Base-by-base conservation (phyloP, 2,329 filamentous ascomycete genomes). In the Fusarium keratoplasticum region DNA sequence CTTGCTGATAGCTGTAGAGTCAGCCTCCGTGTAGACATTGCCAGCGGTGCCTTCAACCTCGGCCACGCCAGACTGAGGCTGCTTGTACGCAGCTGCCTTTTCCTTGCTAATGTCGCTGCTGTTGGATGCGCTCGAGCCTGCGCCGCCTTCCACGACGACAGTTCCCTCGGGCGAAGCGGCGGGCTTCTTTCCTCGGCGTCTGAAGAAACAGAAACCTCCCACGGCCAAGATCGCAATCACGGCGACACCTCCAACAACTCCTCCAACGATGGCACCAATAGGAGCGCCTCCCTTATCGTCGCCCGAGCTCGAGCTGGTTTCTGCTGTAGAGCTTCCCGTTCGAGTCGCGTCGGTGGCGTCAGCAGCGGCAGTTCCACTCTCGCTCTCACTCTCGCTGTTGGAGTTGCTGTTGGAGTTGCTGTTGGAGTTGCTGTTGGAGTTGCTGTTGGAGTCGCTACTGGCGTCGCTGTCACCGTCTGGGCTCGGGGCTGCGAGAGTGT, bases 211-310 rank as follows among this genome's bases (percentile, higher is more conserved):
- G 10, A 73, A 64, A 2, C 60, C 42, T 5, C 66, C 74, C 4
- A 75, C 55, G 1, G 66, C 64, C 13, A 76, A n/a, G 11, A 76
- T 40, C 0, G 60, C 74, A 5, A 77, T 63, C 22, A 76, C 61
- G 0, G 69, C 66, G 31, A 75, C 16, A 5, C 75, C 74, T 0
- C 75, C 75, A 0, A 73, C 74, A 3, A 72, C 69, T 5, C 74
- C 74, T 7, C 75, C 75, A 1, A 68, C 74, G 8, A 77, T 74
- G 9, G 70, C 66, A 1, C 67, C 72, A 10, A 42, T 38, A 20
- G 75, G 70, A 0, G 69, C 62, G 0, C 67, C 66, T 27, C 58
- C 66, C 6, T 42, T 54, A 0, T 61, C 35, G 14, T 61, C 5
- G 1, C 36, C 54, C 0, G 70, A 38, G 2, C 29, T 50, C 2